A percentile compares a stretch with the other conserved stretches of the same genome.
phyloP scores from a whole-genome alignment of 768 basidiomycete species.

The Trametes meyenii region DNA sequence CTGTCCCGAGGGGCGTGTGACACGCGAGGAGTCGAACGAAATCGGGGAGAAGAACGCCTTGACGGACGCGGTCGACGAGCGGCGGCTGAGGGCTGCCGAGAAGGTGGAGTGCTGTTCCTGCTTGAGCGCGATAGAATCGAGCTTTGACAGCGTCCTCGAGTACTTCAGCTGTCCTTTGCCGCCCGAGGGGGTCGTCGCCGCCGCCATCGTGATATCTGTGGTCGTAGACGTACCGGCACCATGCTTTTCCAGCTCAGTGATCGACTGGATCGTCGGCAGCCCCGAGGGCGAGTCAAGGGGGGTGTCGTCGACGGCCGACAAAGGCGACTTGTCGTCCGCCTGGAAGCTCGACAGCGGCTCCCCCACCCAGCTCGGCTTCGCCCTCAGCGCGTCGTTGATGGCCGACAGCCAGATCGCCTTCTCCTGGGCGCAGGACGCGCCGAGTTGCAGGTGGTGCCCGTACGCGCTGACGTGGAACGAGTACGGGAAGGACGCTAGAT shows the following conservation, averaged over 20 bases:
- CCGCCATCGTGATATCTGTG: not conserved
- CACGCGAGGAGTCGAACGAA: constrained; percentile 56
- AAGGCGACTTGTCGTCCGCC: constrained; percentile 44
- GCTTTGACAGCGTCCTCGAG: constrained; percentile 18
- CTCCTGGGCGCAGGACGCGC: constrained; percentile 81
- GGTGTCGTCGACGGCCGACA: constrained; percentile 26
- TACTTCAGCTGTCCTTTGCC: constrained; percentile 9
- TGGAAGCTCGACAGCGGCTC: constrained; percentile 69
- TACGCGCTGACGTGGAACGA: constrained; percentile 69
- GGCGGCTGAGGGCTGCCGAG: constrained; percentile 40
- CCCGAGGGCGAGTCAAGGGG: constrained; percentile 17
- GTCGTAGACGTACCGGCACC: constrained; percentile 1
- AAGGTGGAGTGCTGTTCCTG: constrained; percentile 37
- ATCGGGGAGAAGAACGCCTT: constrained; percentile 60
- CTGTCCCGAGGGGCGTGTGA: constrained; percentile 66
- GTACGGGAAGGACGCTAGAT: constrained; percentile 73
- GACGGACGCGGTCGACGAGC: constrained; percentile 66
- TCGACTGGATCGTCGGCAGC: constrained; percentile 37
- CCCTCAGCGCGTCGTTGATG: constrained; percentile 55
- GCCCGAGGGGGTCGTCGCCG: not conserved
- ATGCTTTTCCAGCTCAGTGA: constrained; percentile 32
- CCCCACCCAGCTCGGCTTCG: constrained; percentile 50
- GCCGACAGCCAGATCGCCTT: constrained; percentile 85
- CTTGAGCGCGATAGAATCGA: constrained; percentile 26
- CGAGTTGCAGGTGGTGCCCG: constrained; percentile 82